These are phyloP conservation scores for Syncephalastrum racemosum DNA, from an alignment of 371 early-diverging fungal genomes.

Conservation along the genomic window DNA sequence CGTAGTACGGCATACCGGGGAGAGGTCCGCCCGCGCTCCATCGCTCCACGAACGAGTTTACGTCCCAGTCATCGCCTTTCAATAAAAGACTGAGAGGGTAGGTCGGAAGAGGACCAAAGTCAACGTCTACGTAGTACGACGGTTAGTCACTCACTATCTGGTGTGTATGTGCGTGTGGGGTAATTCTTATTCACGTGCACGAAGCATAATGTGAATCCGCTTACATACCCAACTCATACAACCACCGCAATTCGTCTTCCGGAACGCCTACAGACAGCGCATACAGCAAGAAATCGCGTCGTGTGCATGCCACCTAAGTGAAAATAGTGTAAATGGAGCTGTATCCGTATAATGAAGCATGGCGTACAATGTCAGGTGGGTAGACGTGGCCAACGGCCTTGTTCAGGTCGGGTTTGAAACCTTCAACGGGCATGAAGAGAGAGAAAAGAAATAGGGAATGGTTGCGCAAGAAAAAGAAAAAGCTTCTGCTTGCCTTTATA, in stretches of 20 bases:
- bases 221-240: conserved; percentile 61
- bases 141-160: neutral
- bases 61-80: conserved; percentile 59
- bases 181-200: no score
- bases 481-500: neutral
- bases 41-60: conserved; percentile 64
- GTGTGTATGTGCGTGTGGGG: no score
- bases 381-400: conserved; percentile 35
- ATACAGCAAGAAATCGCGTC: conserved; percentile 67
- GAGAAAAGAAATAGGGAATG: neutral
- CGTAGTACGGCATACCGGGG: conserved; percentile 69
- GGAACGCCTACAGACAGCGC: conserved; percentile 63
- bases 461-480: neutral
- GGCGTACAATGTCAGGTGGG: conserved; percentile 15
- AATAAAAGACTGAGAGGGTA: conserved; percentile 70
- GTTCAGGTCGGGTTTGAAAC: conserved; percentile 25
- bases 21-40: conserved; percentile 31
- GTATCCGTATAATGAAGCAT: neutral
- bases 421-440: conserved; percentile 25
- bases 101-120: conserved; percentile 70
- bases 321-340: neutral
- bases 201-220: no score
- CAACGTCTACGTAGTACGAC: conserved; percentile 37
- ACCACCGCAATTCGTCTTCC: conserved; percentile 56
- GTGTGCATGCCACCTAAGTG: conserved; percentile 50